Conservation (phyloP, 345 rosid species). For the Syzygium aqueum region DNA sequence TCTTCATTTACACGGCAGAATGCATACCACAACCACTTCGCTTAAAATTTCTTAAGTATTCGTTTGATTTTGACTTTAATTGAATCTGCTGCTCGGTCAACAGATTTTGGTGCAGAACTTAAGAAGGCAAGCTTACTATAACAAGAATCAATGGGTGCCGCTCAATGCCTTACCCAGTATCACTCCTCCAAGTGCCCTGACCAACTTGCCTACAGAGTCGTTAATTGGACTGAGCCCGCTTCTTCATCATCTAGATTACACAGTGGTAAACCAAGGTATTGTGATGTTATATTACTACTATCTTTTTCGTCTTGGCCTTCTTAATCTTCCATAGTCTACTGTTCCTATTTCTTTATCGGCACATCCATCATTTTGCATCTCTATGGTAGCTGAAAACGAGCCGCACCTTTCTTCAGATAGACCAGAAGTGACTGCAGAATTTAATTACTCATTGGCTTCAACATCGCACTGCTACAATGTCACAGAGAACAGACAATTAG, state of each 20-base stretch:
- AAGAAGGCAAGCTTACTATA: slow-evolving; percentile 40
- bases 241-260: slow-evolving; percentile 21
- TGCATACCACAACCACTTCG: neutral
- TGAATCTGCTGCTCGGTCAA: neutral
- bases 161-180: slow-evolving; percentile 6
- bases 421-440: neutral
- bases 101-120: slow-evolving; percentile 32
- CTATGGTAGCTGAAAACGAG: neutral
- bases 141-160: slow-evolving; percentile 6
- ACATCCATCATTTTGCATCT: neutral
- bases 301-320: neutral
- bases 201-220: slow-evolving; percentile 16
- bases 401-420: neutral
- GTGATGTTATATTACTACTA: neutral
- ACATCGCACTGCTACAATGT: neutral
- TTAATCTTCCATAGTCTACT: neutral
- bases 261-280: slow-evolving; percentile 28
- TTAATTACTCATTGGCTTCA: neutral
- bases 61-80: neutral
- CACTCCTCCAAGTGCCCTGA: slow-evolving; percentile 22
- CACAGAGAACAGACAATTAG: neutral
- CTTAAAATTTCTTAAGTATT: neutral
- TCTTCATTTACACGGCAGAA: too few species aligned
- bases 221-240: slow-evolving; percentile 4
- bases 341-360: neutral